Percentiles rank a stretch among this genome's conserved stretches.
phyloP scores from a whole-genome alignment of 2,329 filamentous ascomycete species.

The Sporothrix curviconia region DNA sequence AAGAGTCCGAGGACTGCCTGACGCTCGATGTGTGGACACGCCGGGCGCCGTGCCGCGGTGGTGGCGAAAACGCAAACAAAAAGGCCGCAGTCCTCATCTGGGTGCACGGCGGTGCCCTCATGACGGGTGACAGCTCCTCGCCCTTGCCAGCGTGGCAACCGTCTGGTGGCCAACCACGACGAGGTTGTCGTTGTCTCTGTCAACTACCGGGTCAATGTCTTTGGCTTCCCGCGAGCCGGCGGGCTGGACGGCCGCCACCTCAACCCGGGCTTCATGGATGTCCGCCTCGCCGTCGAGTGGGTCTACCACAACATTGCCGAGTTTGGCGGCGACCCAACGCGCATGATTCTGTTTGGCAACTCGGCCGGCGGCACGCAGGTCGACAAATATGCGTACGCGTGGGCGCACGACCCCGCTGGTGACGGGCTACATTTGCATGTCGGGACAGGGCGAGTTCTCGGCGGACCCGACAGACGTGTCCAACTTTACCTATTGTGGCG shows the following conservation, averaged over 20 bases:
- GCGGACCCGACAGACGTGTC: neutral
- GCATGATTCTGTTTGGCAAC: constrained; percentile 18
- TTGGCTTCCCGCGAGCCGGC: constrained; percentile 34
- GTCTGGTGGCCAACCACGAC: constrained; percentile 33
- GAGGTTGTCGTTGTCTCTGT: constrained; percentile 40
- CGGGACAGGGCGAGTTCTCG: constrained; percentile 1
- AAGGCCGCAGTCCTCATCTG: neutral
- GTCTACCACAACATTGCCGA: constrained; percentile 36
- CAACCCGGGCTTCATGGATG: constrained; percentile 44
- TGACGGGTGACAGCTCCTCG: constrained; percentile 24
- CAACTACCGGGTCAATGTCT: constrained; percentile 40
- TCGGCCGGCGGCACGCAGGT: neutral
- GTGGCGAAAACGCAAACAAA: neutral
- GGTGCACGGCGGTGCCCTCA: constrained; percentile 12
- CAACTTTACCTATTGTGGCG: neutral
- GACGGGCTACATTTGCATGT: constrained; percentile 1
- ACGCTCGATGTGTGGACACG: neutral
- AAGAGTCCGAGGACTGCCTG: constrained; percentile 4
- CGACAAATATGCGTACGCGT: neutral
- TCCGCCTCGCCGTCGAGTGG: constrained; percentile 44
- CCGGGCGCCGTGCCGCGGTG: neutral
- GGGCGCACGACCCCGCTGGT: constrained; percentile 2
- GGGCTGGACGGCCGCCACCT: constrained; percentile 16
- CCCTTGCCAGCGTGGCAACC: constrained; percentile 35
- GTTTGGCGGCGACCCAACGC: constrained; percentile 25